phyloP scores from a whole-genome alignment of 164 flowering plant species.

The Vitis rotundifolia region DNA sequence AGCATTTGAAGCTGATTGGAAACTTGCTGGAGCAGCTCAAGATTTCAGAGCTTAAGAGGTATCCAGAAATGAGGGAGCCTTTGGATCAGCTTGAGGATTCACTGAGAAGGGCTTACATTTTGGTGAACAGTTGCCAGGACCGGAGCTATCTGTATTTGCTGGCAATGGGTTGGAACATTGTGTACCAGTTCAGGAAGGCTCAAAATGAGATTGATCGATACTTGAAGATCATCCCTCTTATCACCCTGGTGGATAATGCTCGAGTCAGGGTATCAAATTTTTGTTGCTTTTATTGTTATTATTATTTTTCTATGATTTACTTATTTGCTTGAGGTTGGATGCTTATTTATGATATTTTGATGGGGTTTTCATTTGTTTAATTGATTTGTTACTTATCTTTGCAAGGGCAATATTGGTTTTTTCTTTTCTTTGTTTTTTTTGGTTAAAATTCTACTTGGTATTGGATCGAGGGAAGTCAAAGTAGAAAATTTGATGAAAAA shows the following conservation, averaged over 20 bases:
- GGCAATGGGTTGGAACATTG: slow-evolving; percentile 98
- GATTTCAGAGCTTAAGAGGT: slow-evolving; percentile 84
- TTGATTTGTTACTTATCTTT: too few relatives aligned
- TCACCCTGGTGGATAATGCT: slow-evolving; percentile 87
- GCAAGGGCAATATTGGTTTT: too few relatives aligned
- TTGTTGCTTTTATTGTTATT: neutral
- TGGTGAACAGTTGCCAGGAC: slow-evolving; percentile 93
- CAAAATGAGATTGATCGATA: slow-evolving; percentile 91
- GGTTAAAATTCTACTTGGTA: too few relatives aligned
- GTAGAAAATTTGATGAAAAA: too few relatives aligned
- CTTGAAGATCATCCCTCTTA: slow-evolving; percentile 79
- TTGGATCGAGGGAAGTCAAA: too few relatives aligned
- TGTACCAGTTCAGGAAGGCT: slow-evolving; percentile 87
- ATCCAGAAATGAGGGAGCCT: slow-evolving; percentile 94
- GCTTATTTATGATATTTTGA: neutral
- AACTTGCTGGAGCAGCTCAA: slow-evolving; percentile 86
- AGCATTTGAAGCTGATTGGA: slow-evolving; percentile 87
- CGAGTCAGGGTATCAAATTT: slow-evolving; percentile 75
- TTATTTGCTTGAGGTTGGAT: neutral
- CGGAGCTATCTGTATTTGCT: slow-evolving; percentile 83
- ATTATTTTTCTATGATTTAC: neutral
- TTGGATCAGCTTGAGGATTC: slow-evolving; percentile 95
- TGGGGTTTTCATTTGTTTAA: too few relatives aligned
- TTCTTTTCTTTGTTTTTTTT: too few relatives aligned
- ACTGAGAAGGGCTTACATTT: slow-evolving; percentile 73